These are phyloP conservation scores for Balansia obtecta DNA, from an alignment of 2,329 filamentous ascomycete genomes.

Conservation along the genomic window DNA sequence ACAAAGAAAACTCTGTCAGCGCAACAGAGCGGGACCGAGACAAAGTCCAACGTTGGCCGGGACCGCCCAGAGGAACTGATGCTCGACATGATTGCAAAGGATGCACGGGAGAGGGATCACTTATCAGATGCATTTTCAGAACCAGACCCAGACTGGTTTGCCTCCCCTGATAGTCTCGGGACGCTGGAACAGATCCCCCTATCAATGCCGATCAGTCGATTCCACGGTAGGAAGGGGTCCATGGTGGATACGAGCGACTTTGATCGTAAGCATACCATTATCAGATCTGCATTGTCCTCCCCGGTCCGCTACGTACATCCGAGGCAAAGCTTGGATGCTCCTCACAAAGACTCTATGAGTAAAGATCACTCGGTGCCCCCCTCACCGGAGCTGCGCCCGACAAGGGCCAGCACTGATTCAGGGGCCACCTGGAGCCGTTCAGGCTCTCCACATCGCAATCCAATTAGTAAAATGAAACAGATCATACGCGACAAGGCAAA, in stretches of 20 bases:
- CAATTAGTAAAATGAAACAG: constrained; percentile 41
- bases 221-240: constrained; percentile 25
- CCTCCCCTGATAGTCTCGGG: constrained; percentile 15
- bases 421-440: constrained; percentile 49
- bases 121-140: constrained; percentile 19
- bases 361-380: constrained; percentile 33
- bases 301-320: constrained; percentile 16
- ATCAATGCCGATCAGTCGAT: constrained; percentile 18
- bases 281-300: constrained; percentile 11
- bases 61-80: constrained; percentile 50
- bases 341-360: constrained; percentile 27
- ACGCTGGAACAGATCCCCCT: constrained; percentile 18
- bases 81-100: constrained; percentile 45
- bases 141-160: constrained; percentile 17
- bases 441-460: constrained; percentile 50
- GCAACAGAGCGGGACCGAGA: constrained; percentile 25
- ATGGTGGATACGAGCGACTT: constrained; percentile 27
- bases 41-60: constrained; percentile 33
- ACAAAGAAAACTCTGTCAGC: constrained; percentile 17
- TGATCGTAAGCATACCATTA: constrained; percentile 19
- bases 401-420: constrained; percentile 38
- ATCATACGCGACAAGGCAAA: constrained; percentile 43
- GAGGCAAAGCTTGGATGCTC: constrained; percentile 36
- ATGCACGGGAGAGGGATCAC: constrained; percentile 30
- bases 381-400: constrained; percentile 38